A percentile compares a stretch with the other conserved stretches of the same genome.
phyloP scores from a whole-genome alignment of 1,139 yeast genomes.

The Nakaseomyces uthaithaninus region DNA sequence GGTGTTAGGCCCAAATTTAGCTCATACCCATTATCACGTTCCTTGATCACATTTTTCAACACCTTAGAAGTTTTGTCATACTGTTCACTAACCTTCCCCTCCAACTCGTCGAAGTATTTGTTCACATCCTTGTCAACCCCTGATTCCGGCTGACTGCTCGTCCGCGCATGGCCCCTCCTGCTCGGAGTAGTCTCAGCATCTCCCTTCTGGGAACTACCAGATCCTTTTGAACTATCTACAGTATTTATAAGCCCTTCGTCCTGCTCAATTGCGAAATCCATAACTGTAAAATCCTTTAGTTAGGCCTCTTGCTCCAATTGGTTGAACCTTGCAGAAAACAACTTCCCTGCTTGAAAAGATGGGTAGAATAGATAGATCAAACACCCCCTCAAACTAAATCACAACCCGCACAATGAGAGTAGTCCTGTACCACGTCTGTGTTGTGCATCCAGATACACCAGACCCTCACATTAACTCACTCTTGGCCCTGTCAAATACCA shows the following conservation, averaged over 20 bases:
- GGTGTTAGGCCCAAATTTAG: slow-evolving; percentile 22
- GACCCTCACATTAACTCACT: too few species aligned
- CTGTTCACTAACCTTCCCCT: slow-evolving; percentile 25
- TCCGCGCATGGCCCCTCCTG: slow-evolving; percentile 8
- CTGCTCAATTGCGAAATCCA: slow-evolving; percentile 6
- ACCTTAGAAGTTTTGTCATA: slow-evolving; percentile 25
- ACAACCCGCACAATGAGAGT: too few species aligned
- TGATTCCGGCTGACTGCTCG: slow-evolving; percentile 16
- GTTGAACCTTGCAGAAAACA: too few species aligned
- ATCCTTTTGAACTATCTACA: neutral
- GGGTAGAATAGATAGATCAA: too few species aligned
- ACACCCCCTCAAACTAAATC: too few species aligned
- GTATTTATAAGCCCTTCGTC: slow-evolving; percentile 1
- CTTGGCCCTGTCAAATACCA: too few species aligned
- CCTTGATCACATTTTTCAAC: slow-evolving; percentile 18
- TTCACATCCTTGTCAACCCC: slow-evolving; percentile 13
- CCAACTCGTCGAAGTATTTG: slow-evolving; percentile 33
- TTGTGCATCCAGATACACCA: too few species aligned
- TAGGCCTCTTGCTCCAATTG: too few species aligned
- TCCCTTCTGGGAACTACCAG: neutral
- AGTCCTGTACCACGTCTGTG: too few species aligned
- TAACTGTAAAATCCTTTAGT: too few species aligned
- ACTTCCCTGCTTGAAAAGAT: too few species aligned
- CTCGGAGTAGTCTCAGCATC: neutral
- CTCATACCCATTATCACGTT: slow-evolving; percentile 20